Evolutionary conservation across 352 stramenopile species (phyloP).

Genomic region (Phytopythium boreale): DNA sequence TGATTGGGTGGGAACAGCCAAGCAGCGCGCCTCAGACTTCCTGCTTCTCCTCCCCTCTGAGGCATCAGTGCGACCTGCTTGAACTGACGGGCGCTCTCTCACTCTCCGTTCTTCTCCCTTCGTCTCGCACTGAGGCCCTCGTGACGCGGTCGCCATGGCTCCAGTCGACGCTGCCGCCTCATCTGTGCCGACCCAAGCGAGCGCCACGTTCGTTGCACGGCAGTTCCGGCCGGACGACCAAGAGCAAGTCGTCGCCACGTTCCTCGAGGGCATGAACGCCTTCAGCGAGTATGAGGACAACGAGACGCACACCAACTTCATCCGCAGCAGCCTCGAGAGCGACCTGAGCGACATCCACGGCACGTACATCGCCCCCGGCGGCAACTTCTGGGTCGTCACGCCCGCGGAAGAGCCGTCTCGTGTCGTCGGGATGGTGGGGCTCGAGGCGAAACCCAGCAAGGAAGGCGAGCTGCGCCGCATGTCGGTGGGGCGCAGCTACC

Average conservation of each 20-base stretch:
- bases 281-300: conserved; percentile 20
- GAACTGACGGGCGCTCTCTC: no score
- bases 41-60: neutral
- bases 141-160: neutral
- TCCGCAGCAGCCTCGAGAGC: conserved; percentile 18
- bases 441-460: conserved; percentile 24
- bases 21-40: neutral
- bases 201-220: conserved; percentile 10
- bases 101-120: no score
- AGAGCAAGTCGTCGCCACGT: conserved; percentile 14
- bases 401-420: conserved; percentile 12
- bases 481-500: conserved; percentile 28
- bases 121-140: no score
- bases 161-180: neutral
- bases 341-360: conserved; percentile 28
- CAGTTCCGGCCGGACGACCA: conserved; percentile 15
- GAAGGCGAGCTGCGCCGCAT: conserved; percentile 34
- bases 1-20: neutral
- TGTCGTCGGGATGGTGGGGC: conserved; percentile 26
- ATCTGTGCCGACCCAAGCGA: neutral
- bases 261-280: conserved; percentile 18
- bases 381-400: conserved; percentile 45
- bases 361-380: conserved; percentile 26
- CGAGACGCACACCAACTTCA: conserved; percentile 12
- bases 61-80: neutral